phyloP scores from a whole-genome alignment of 768 basidiomycete genomes.

The Tricholoma matsutake region DNA sequence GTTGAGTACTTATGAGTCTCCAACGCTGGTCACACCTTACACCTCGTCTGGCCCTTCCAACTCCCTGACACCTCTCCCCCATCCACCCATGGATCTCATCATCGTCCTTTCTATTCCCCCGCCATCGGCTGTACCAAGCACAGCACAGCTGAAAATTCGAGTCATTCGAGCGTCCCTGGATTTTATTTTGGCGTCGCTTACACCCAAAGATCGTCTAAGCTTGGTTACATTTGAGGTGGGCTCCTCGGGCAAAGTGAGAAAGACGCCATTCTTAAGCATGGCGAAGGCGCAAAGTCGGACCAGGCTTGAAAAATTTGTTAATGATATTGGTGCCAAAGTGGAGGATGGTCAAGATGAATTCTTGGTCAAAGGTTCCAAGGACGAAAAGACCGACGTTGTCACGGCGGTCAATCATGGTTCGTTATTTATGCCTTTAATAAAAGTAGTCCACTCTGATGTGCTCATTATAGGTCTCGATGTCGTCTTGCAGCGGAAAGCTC shows the following conservation, averaged over 20 bases:
- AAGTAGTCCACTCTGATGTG: neutral
- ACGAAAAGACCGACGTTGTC: conserved; percentile 96
- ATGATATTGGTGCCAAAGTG: conserved; percentile 52
- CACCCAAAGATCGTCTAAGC: conserved; percentile 77
- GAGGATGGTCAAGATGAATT: conserved; percentile 48
- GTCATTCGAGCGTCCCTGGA: conserved; percentile 88
- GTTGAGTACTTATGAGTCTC: conserved; percentile 52
- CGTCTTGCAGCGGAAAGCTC: conserved; percentile 89
- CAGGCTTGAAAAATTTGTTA: conserved; percentile 75
- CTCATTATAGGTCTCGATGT: conserved; percentile 73
- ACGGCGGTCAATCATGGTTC: conserved; percentile 95
- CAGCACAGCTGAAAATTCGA: conserved; percentile 81
- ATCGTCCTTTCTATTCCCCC: conserved; percentile 87
- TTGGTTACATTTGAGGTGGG: conserved; percentile 94
- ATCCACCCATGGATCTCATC: conserved; percentile 89
- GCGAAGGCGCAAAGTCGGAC: conserved; percentile 66
- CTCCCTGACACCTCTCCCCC: conserved; percentile 75
- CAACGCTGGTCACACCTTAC: conserved; percentile 64
- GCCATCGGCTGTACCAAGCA: conserved; percentile 65
- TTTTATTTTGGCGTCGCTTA: conserved; percentile 77
- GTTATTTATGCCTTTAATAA: conserved; percentile 1
- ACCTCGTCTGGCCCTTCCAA: conserved; percentile 74
- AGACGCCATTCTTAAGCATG: conserved; percentile 87
- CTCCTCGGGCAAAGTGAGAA: conserved; percentile 73
- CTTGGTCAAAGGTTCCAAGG: conserved; percentile 70